phyloP scores from a whole-genome alignment of 2,329 filamentous ascomycete species.

The Epichloe elymi region DNA sequence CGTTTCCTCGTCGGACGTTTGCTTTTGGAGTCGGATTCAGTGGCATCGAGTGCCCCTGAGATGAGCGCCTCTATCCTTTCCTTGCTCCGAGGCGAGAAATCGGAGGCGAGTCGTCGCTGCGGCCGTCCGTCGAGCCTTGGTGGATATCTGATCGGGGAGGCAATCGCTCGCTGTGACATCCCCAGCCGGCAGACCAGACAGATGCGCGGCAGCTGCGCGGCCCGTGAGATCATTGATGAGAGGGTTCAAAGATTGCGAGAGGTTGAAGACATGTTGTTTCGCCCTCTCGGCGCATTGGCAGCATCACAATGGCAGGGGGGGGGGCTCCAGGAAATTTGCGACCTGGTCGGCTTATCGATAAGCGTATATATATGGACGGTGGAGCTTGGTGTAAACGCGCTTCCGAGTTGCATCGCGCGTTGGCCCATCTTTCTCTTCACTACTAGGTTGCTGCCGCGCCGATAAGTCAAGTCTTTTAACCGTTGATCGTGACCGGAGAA shows the following conservation, averaged over 20 bases:
- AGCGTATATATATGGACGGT: neutral
- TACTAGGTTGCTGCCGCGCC: too few species aligned
- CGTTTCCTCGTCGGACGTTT: neutral
- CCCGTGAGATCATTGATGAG: slow-evolving; percentile 23
- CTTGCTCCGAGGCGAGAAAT: slow-evolving; percentile 10
- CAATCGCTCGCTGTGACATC: slow-evolving; percentile 13
- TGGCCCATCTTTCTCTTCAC: neutral
- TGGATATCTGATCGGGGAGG: slow-evolving; percentile 3
- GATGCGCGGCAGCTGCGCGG: slow-evolving; percentile 18
- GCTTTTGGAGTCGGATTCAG: neutral
- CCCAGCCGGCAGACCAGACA: slow-evolving; percentile 22
- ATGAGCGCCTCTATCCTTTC: slow-evolving; percentile 16
- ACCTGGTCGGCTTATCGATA: slow-evolving; percentile 5
- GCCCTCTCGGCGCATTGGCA: neutral
- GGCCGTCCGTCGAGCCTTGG: slow-evolving; percentile 2
- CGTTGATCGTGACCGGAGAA: neutral
- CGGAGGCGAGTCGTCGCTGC: slow-evolving; percentile 13
- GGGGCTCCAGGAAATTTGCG: slow-evolving; percentile 3
- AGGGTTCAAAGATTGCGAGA: neutral
- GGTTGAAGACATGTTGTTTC: neutral
- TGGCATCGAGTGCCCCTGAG: slow-evolving; percentile 5
- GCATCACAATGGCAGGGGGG: neutral
- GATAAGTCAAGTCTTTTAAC: neutral
- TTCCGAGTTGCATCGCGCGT: neutral
- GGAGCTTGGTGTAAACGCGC: neutral